Evolutionary conservation across 768 basidiomycete genomes (phyloP).

Genomic region (Suillus subluteus): DNA sequence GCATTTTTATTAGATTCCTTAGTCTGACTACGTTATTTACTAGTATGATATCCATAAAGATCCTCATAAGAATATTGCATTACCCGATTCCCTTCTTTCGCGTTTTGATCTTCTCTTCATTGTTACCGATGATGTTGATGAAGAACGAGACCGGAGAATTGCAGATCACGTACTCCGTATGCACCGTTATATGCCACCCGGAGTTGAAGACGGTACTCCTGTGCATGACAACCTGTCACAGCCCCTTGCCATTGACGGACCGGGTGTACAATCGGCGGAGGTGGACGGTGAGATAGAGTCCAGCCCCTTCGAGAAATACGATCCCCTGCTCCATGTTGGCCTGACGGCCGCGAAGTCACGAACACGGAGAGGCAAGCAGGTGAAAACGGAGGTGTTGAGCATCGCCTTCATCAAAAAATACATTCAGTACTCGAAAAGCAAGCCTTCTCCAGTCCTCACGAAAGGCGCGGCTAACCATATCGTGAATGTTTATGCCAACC

Average conservation of each 20-base stretch:
- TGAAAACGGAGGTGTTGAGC: slow-evolving; percentile 82
- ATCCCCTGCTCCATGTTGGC: slow-evolving; percentile 91
- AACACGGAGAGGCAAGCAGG: slow-evolving; percentile 61
- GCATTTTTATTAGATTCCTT: slow-evolving; percentile 11
- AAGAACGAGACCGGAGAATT: slow-evolving; percentile 89
- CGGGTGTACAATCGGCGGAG: slow-evolving; percentile 45
- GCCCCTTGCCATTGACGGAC: slow-evolving; percentile 85
- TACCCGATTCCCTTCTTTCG: slow-evolving; percentile 95
- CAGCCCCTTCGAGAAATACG: slow-evolving; percentile 94
- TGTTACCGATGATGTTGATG: slow-evolving; percentile 97
- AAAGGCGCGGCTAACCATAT: slow-evolving; percentile 95
- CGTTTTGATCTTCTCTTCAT: slow-evolving; percentile 99
- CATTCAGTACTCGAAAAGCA: slow-evolving; percentile 95
- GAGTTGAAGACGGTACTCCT: slow-evolving; percentile 95
- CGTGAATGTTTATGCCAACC: slow-evolving; percentile 86
- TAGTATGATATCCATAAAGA: slow-evolving; percentile 99
- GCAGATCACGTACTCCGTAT: slow-evolving; percentile 97
- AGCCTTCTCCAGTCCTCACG: slow-evolving; percentile 81
- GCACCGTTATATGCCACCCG: slow-evolving; percentile 95
- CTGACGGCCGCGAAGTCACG: slow-evolving; percentile 54
- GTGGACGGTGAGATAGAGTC: slow-evolving; percentile 42
- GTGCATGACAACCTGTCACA: slow-evolving; percentile 86
- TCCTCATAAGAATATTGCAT: slow-evolving; percentile 97
- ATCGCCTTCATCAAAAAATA: slow-evolving; percentile 98
- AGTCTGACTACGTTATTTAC: slow-evolving; percentile 16